Evolutionary conservation across 768 basidiomycete genomes (phyloP), one percentile per base, ranked within the genome.

Genomic region (Amanita exitialis): DNA sequence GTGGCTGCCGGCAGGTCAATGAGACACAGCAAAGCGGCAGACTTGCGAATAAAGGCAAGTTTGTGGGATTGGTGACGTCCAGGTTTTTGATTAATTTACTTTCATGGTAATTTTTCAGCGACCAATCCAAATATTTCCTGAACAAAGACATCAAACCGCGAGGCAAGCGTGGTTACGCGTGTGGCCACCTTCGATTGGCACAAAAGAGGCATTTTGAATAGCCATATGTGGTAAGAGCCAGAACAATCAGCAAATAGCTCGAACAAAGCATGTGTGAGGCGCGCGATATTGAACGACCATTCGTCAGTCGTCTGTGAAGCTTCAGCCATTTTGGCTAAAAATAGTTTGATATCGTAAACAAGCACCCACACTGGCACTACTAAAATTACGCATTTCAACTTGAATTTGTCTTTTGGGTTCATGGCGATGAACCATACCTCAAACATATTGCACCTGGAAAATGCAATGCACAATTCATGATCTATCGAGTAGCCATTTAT

Each of bases 101-200:
- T 49, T 37, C 38, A 41, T 9, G 38, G 48, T 49, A 49, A 49
- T 41, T 39, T 49, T 49, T 21, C 1, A 10, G 18, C 0, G 18
- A 49, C 46, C 46, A 47, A 47, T 47, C 46, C 34, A 47, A 13
- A 7, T 8, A 25, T 47, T 47, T 47, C 36, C 23, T 18, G 34
- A 37, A 36, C 18, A n/a, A 36, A 18, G 34, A 23, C 16, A 32
- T 7, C 16, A 36, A 10, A 35, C 21, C 12, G 34, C 12, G 18
- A 25, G 34, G 34, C 34, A 34, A 12, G 25, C 16, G 10, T 36
- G 20, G 46, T 35, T 21, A 21, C 34, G 21, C 10, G 18, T 18
- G 16, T 37, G 18, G 21, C 16, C 30, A 32, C 16, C 28, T 1
- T 16, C 15, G 25, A 27, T 27, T 47, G 46, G 32, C 9, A 47